These are phyloP conservation scores for Calycina marina DNA, from an alignment of 2,329 filamentous ascomycete species.

Conservation along the genomic window DNA sequence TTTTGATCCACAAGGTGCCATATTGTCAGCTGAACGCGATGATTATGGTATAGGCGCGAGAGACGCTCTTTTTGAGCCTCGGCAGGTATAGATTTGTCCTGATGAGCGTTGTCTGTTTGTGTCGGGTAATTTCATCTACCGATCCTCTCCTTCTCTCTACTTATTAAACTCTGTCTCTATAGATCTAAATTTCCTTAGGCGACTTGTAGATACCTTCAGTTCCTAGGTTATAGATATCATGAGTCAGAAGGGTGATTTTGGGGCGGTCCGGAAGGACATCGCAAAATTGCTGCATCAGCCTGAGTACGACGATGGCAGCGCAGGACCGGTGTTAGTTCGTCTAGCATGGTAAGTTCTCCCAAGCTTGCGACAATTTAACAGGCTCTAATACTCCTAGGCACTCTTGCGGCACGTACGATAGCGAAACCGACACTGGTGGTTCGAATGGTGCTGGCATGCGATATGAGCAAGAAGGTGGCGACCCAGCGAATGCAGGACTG, in stretches of 20 bases:
- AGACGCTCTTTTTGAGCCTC: too few relatives aligned
- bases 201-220: too few relatives aligned
- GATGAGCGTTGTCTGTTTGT: too few relatives aligned
- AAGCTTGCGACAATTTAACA: background rate
- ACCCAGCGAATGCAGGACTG: slow-evolving; percentile 49
- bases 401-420: slow-evolving; percentile 47
- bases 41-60: too few relatives aligned
- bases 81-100: too few relatives aligned
- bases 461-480: slow-evolving; percentile 47
- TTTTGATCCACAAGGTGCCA: too few relatives aligned
- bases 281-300: slow-evolving; percentile 39
- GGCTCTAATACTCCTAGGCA: slow-evolving; percentile 29
- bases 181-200: too few relatives aligned
- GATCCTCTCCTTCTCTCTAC: too few relatives aligned
- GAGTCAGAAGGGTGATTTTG: slow-evolving; percentile 48
- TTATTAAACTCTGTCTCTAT: too few relatives aligned
- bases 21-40: too few relatives aligned
- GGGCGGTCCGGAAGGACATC: slow-evolving; percentile 40
- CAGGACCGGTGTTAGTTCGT: slow-evolving; percentile 47
- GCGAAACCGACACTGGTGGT: slow-evolving; percentile 43
- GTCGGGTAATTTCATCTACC: too few relatives aligned
- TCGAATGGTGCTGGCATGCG: slow-evolving; percentile 53
- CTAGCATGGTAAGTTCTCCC: slow-evolving; percentile 39
- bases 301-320: slow-evolving; percentile 49
- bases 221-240: slow-evolving; percentile 9